Base-by-base conservation (phyloP, 2,329 filamentous ascomycete species). In the Ophiosphaerella narmari region DNA sequence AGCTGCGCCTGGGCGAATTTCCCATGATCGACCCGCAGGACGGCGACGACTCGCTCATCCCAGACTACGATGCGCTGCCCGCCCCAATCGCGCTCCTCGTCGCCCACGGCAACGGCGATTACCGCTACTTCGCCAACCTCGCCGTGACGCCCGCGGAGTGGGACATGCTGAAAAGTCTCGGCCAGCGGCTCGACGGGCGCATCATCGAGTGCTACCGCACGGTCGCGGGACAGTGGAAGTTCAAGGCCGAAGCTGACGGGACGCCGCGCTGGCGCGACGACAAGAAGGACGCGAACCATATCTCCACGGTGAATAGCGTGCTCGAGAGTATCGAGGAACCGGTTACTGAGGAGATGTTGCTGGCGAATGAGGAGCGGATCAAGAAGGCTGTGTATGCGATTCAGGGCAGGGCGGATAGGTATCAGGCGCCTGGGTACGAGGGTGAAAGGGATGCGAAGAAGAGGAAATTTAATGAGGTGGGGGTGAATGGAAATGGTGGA, bases 121-220 rank as follows among this genome's bases (percentile, higher is more conserved):
- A 94, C 72, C 79, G 84, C 48, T 77, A 76, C 55, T 95, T 89
- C 63, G 84, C 78, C 32, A 52, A 59, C 33, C 82, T 96, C 63
- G 77, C 85, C 68, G 77, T 97, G 39, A 86, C 87, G 1, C 82
- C 86, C 9, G 76, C 82, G 1, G 92, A 97, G 71, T 97, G 94
- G 93, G 88, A 93, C 61, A 78, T 78, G 1, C 77, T 97, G 58
- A 97, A 96, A 74, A 72, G 75, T 2, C 76, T 92, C 44, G 77
- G 82, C 31, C 83, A 92, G 60, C 88, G 90, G 13, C 78, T 97
- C n/a, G 85, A 96, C 67, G 88, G 93, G 55, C 82, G 89, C 43
- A 89, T 99, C 52, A 88, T 97, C 46, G 94, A 99, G 75, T 97
- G 91, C 70, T 91, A 86, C 67, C 85, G 91, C 74, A 91, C 96